phyloP scores from a whole-genome alignment of 2,329 filamentous ascomycete species.

The Acrodontium crateriforme region DNA sequence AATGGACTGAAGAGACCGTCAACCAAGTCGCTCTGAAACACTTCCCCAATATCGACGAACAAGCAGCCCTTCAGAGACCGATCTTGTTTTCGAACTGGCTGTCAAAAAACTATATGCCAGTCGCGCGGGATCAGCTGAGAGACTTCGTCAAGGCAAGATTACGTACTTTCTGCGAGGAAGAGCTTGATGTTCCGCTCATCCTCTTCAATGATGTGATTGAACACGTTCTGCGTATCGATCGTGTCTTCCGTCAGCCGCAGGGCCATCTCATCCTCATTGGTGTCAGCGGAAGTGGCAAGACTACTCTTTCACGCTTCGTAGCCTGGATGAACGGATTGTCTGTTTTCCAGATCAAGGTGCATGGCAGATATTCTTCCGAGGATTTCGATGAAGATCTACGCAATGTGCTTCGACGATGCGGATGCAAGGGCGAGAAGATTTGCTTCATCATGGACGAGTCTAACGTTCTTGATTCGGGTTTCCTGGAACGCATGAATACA shows the following conservation, averaged over 20 bases:
- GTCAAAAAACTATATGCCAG: slow-evolving; percentile 94
- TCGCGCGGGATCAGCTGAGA: slow-evolving; percentile 84
- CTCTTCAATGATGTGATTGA: slow-evolving; percentile 99
- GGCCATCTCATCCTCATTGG: slow-evolving; percentile 97
- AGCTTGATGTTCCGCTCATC: slow-evolving; percentile 94
- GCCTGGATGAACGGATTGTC: slow-evolving; percentile 99
- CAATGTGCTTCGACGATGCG: slow-evolving; percentile 81
- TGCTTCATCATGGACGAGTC: slow-evolving; percentile 99
- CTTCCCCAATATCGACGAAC: slow-evolving; percentile 91
- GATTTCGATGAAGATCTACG: slow-evolving; percentile 97
- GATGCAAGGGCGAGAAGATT: slow-evolving; percentile 97
- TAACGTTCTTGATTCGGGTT: slow-evolving; percentile 95
- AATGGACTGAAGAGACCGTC: slow-evolving; percentile 87
- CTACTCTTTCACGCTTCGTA: slow-evolving; percentile 91
- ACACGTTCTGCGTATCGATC: slow-evolving; percentile 93
- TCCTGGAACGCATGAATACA: slow-evolving; percentile 98
- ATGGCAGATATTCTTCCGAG: slow-evolving; percentile 93
- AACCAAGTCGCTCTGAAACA: slow-evolving; percentile 74
- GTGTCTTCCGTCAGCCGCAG: slow-evolving; percentile 95
- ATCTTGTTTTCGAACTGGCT: slow-evolving; percentile 99
- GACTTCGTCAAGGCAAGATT: slow-evolving; percentile 96
- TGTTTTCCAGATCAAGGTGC: slow-evolving; percentile 99
- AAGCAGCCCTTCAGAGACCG: slow-evolving; percentile 75
- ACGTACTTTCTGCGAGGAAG: slow-evolving; percentile 97
- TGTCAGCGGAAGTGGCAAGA: slow-evolving; percentile 97